Percentiles rank a stretch among this genome's conserved stretches.
phyloP scores from a whole-genome alignment of 805 yeast species.

The Nematodospora valgi region DNA sequence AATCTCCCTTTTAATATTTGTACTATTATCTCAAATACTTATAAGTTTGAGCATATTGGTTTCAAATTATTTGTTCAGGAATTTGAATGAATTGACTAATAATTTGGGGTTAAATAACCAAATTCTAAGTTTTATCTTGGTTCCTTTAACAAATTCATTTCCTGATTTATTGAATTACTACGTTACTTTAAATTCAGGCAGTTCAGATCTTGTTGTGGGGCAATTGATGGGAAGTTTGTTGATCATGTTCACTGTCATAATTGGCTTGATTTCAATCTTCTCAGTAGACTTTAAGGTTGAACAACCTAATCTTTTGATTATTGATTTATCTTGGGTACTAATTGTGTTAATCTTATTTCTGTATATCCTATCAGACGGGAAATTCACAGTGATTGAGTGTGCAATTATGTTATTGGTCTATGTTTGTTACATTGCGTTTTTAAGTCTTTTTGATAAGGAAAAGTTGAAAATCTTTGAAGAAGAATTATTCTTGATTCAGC shows the following conservation, averaged over 20 bases:
- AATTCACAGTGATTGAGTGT: conserved; percentile 30
- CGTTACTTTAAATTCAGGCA: conserved; percentile 22
- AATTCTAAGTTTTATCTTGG: conserved; percentile 28
- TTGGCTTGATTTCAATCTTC: conserved; percentile 29
- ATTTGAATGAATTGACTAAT: conserved; percentile 25
- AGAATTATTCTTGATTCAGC: conserved; percentile 5
- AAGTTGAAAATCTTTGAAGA: conserved; percentile 12
- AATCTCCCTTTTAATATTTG: conserved; percentile 13
- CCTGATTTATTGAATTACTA: conserved; percentile 38
- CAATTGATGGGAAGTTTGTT: conserved; percentile 35
- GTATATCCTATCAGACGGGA: conserved; percentile 30
- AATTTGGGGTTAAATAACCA: conserved; percentile 22
- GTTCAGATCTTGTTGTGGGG: conserved; percentile 34
- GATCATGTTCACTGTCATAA: conserved; percentile 29
- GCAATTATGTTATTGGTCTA: conserved; percentile 21
- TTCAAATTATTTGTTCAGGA: conserved; percentile 30
- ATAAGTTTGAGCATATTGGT: conserved; percentile 29
- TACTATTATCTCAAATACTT: conserved; percentile 14
- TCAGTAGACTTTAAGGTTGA: conserved; percentile 21
- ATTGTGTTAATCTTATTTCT: conserved; percentile 23
- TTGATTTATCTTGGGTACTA: conserved; percentile 29
- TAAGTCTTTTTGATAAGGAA: conserved; percentile 16
- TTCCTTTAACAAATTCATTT: conserved; percentile 35
- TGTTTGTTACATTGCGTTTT: conserved; percentile 21
- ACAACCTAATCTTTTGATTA: conserved; percentile 15